Conservation (phyloP, 768 basidiomycete species). For the Tylopilus rubrobrunneus region DNA sequence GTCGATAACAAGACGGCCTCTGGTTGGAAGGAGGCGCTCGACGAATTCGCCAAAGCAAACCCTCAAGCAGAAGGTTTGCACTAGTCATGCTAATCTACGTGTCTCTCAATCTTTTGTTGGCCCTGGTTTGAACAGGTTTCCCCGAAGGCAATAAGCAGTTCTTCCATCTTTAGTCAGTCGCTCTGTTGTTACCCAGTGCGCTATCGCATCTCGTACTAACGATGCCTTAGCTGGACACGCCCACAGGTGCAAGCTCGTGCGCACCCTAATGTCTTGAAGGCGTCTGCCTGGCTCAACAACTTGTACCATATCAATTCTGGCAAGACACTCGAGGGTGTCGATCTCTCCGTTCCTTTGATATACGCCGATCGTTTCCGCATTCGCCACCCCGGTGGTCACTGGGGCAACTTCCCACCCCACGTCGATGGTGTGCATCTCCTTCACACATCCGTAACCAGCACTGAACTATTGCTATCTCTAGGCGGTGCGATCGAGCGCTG, state of each 20-base stretch:
- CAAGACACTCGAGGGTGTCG: conserved; percentile 45
- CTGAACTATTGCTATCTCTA: conserved; percentile 12
- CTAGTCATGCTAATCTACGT: neutral
- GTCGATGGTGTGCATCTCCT: conserved; percentile 44
- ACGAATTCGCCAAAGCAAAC: conserved; percentile 55
- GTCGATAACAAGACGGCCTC: conserved; percentile 54
- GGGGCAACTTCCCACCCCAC: conserved; percentile 53
- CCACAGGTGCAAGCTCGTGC: conserved; percentile 67
- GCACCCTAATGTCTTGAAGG: conserved; percentile 60
- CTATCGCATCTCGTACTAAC: neutral
- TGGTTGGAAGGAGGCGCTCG: conserved; percentile 54
- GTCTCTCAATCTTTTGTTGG: neutral
- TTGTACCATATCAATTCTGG: conserved; percentile 49
- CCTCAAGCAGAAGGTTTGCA: conserved; percentile 48
- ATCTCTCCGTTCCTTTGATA: conserved; percentile 56
- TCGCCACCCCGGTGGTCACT: conserved; percentile 58
- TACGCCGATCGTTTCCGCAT: conserved; percentile 78
- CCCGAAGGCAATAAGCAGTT: conserved; percentile 65
- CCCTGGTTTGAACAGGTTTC: conserved; percentile 34
- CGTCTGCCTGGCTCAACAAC: conserved; percentile 57
- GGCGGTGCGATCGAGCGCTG: conserved; percentile 76
- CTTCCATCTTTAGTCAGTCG: conserved; percentile 63
- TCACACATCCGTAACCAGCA: neutral
- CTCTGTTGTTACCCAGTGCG: neutral
- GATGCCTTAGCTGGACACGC: conserved; percentile 38